Conservation (phyloP, 257 asterid species). For the Capsicum chinense region DNA sequence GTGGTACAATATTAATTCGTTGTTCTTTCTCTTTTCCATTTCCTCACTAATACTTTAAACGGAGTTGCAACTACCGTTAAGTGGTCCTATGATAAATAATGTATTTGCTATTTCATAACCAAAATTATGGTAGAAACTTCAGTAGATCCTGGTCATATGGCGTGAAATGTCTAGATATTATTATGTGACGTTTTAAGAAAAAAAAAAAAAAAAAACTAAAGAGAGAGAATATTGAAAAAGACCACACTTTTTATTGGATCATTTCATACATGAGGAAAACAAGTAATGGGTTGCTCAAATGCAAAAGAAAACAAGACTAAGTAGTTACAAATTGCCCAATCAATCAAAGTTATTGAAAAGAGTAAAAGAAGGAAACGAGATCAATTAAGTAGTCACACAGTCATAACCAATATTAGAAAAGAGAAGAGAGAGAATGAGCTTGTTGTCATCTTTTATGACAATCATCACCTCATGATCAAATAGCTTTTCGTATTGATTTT, state of each 20-base stretch:
- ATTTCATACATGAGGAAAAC: background rate
- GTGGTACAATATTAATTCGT: background rate
- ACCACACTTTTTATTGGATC: background rate
- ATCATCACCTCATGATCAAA: background rate
- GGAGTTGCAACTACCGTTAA: background rate
- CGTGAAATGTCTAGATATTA: background rate
- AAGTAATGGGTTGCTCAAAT: background rate
- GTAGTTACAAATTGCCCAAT: background rate
- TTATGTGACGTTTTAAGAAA: background rate
- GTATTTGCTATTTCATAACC: background rate
- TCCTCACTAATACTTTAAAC: background rate
- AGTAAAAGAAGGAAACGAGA: no score
- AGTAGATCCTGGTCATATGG: background rate
- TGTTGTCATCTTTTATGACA: background rate
- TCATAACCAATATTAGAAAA: no score
- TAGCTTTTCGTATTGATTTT: no score
- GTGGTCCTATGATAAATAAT: background rate
- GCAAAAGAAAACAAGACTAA: background rate
- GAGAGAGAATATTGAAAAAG: background rate
- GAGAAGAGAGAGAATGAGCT: background rate
- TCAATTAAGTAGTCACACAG: no score
- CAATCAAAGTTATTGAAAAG: no score
- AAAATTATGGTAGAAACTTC: background rate
- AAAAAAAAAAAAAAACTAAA: background rate
- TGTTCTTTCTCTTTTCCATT: background rate